Percentiles rank a stretch among this genome's conserved stretches.
These are phyloP conservation scores for Ehretia macrophylla DNA, from an alignment of 257 asterid species.

Conservation along the genomic window DNA sequence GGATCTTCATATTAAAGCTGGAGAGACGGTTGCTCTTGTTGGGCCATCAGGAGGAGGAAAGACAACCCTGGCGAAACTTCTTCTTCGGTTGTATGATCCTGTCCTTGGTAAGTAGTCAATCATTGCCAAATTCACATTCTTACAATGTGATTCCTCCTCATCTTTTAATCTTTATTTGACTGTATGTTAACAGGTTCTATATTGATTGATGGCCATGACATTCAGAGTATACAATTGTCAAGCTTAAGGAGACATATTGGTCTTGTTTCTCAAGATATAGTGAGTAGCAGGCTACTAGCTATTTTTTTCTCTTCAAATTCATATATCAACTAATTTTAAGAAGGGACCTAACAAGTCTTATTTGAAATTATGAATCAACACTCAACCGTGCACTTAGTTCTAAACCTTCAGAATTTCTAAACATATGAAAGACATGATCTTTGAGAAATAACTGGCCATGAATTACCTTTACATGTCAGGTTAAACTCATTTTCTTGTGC, in stretches of 20 bases:
- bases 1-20: slow-evolving; percentile 72
- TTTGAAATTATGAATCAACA: too few species aligned
- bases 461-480: neutral
- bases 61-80: slow-evolving; percentile 85
- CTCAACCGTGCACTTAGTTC: too few species aligned
- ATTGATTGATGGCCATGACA: slow-evolving; percentile 64
- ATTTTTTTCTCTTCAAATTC: too few species aligned
- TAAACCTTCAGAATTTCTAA: too few species aligned
- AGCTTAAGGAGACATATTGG: slow-evolving; percentile 83
- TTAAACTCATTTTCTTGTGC: neutral
- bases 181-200: slow-evolving; percentile 48
- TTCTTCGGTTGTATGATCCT: slow-evolving; percentile 90
- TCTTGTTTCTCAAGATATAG: slow-evolving; percentile 88
- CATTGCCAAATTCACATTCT: slow-evolving; percentile 2
- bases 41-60: slow-evolving; percentile 99
- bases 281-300: slow-evolving; percentile 20
- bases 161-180: slow-evolving; percentile 12
- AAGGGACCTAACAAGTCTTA: too few species aligned
- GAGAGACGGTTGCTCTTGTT: slow-evolving; percentile 84
- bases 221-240: slow-evolving; percentile 44
- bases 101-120: slow-evolving; percentile 43
- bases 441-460: neutral
- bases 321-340: too few species aligned
- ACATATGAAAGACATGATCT: too few species aligned
- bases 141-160: slow-evolving; percentile 1